A percentile compares a stretch with the other conserved stretches of the same genome.
Evolutionary conservation across 2,329 filamentous ascomycete species (phyloP).

Genomic region (Ramichloridium luteum): DNA sequence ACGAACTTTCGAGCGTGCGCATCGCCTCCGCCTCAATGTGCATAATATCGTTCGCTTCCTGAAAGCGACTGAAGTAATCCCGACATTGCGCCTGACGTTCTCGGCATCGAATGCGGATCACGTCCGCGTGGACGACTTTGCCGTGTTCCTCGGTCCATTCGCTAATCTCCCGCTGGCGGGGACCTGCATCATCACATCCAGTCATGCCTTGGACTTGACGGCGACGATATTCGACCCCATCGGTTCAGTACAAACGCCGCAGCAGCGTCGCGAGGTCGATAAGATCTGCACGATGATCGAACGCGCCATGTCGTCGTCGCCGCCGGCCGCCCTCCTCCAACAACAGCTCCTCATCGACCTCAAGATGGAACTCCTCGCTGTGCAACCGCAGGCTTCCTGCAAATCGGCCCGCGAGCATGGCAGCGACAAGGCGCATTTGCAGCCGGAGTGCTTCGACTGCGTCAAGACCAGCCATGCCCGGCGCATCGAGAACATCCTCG

Average conservation of each 20-base stretch:
- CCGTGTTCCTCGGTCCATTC: conserved; percentile 2
- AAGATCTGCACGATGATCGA: conserved; percentile 2
- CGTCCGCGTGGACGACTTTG: conserved; percentile 1
- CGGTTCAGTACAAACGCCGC: neutral
- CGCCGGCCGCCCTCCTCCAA: neutral
- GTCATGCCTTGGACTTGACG: neutral
- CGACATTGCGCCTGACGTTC: neutral
- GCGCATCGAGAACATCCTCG: neutral
- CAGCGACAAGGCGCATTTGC: neutral
- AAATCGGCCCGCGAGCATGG: neutral
- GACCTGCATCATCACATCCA: neutral
- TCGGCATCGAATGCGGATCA: neutral
- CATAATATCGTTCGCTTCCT: neutral
- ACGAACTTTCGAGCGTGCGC: neutral
- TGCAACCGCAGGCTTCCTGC: neutral
- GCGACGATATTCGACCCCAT: neutral
- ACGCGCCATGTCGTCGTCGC: neutral
- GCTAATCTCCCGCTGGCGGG: neutral
- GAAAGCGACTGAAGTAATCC: neutral
- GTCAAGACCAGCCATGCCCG: neutral
- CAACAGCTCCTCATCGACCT: conserved; percentile 4
- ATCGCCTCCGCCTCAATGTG: conserved; percentile 1
- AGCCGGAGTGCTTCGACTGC: neutral
- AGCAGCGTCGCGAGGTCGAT: neutral
- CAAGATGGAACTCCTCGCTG: conserved; percentile 3